Evolutionary conservation across 805 yeast genomes (phyloP).

Genomic region (Ogataea salicorniae): DNA sequence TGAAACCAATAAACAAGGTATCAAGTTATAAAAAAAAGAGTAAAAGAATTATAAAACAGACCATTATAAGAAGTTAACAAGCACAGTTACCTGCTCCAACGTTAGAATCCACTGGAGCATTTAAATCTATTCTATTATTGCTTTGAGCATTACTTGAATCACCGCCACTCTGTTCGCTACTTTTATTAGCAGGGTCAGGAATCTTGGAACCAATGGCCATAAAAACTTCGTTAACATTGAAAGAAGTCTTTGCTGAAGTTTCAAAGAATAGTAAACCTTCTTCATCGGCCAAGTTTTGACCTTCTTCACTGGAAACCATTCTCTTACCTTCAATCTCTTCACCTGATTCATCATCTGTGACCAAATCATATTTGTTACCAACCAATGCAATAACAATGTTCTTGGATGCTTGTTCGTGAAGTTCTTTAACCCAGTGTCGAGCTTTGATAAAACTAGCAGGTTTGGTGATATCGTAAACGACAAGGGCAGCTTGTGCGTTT

Average conservation of each 20-base stretch:
- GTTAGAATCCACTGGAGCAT: constrained; percentile 27
- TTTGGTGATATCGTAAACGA: constrained; percentile 91
- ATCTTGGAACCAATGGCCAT: constrained; percentile 84
- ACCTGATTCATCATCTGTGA: constrained; percentile 44
- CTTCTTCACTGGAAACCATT: constrained; percentile 83
- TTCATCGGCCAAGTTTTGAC: constrained; percentile 80
- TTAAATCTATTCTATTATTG: constrained; percentile 33
- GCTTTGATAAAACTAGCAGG: constrained; percentile 95
- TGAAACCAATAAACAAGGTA: neutral
- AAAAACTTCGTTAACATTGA: constrained; percentile 87
- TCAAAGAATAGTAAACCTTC: constrained; percentile 89
- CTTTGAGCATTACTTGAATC: constrained; percentile 6
- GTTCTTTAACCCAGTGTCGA: constrained; percentile 95
- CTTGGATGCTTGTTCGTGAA: constrained; percentile 92
- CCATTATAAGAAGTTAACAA: constrained; percentile 22
- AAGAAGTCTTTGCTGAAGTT: constrained; percentile 88
- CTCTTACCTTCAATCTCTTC: constrained; percentile 50
- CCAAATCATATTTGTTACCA: constrained; percentile 86
- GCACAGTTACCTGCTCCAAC: constrained; percentile 27
- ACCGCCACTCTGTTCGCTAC: constrained; percentile 15
- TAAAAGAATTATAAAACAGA: neutral
- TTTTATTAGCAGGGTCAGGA: constrained; percentile 39
- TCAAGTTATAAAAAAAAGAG: neutral
- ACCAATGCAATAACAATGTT: constrained; percentile 89
- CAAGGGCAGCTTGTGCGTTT: constrained; percentile 94